Evolutionary conservation across 1,284 basidiomycete species (phyloP), one percentile per base, ranked within the genome.

Genomic region (Puccinia triticina): DNA sequence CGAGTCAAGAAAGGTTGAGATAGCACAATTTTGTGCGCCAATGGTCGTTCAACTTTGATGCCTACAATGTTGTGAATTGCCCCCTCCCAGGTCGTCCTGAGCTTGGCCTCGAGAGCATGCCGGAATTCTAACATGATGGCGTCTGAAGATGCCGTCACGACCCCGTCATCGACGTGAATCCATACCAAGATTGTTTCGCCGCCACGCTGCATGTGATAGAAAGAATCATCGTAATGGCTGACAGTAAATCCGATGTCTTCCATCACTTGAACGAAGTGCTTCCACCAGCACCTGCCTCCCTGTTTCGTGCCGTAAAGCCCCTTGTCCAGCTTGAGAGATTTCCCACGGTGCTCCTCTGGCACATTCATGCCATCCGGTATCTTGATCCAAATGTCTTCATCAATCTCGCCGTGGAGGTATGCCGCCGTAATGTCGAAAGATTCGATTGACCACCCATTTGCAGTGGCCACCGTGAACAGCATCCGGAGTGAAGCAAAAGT

Each of bases 281-380:
- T 77, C 76, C 76, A 77, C 76, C 55, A 77, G n/a, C 76, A 77
- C 3, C 32, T n/a, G 1, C 59, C 34, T 1, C 57, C 76, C 23
- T 77, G 59, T n/a, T 77, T 77, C 1, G 76, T 77, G 14, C 76
- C 59, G 29, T 77, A 77, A 0, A 77, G 21, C 1, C 53, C 76
- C 43, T 77, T 77, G 34, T 50, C 34, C 37, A 77, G 43, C 43
- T 64, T 46, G 14, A 59, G 32, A 1, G 18, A 50, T 18, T 40
- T 59, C 8, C 64, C 77, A 12, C 34, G 21, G 32, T 72, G 69
- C 16, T 72, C 69, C 14, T 50, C 43, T 26, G 53, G 73, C 2
- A 75, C 53, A 1, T 7, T 1, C 59, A 77, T 46, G 1, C 55
- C 69, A 23, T 55, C 48, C 0, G 78, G 78, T 3, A 59, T n/a